These are phyloP conservation scores for Moesziomyces antarcticus DNA, from an alignment of 1,284 basidiomycete genomes.

Conservation along the genomic window DNA sequence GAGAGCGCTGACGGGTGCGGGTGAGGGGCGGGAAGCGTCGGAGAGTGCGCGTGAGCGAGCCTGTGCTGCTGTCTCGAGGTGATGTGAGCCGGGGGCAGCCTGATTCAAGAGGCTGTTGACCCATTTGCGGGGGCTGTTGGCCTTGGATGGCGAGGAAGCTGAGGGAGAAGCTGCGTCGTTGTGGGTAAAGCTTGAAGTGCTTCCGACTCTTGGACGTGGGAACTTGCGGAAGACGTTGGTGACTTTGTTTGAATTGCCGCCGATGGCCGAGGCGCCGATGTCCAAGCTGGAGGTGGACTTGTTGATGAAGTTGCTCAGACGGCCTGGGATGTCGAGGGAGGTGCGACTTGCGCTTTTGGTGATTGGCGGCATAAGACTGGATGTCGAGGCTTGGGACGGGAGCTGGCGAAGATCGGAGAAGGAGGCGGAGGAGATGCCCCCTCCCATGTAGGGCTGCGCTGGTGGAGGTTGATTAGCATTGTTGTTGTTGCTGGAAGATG, in stretches of 20 bases:
- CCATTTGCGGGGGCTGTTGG: slow-evolving; percentile 43
- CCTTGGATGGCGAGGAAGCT: slow-evolving; percentile 19
- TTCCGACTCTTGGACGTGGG: slow-evolving; percentile 25
- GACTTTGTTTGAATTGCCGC: slow-evolving; percentile 2
- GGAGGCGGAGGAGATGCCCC: slow-evolving; percentile 38
- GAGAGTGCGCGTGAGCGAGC: slow-evolving; percentile 24
- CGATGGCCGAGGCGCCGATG: slow-evolving; percentile 8
- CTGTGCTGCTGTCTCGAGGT: slow-evolving; percentile 39
- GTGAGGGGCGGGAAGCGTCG: slow-evolving; percentile 19
- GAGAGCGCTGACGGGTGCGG: slow-evolving; percentile 32
- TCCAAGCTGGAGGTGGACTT: slow-evolving; percentile 42
- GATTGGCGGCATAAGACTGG: slow-evolving; percentile 30
- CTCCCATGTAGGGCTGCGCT: slow-evolving; percentile 25
- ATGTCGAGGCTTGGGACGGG: slow-evolving; percentile 19
- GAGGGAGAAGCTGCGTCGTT: slow-evolving; percentile 5
- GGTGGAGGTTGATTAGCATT: slow-evolving; percentile 1
- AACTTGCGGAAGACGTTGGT: slow-evolving; percentile 27
- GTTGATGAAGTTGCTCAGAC: slow-evolving; percentile 34
- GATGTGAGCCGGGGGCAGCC: slow-evolving; percentile 16
- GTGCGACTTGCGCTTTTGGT: slow-evolving; percentile 35
- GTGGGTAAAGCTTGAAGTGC: slow-evolving; percentile 15
- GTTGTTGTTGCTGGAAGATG: slow-evolving; percentile 12
- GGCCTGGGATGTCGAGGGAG: slow-evolving; percentile 39
- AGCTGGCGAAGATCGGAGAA: slow-evolving; percentile 29
- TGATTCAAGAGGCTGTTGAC: slow-evolving; percentile 37